Evolutionary conservation across 2,329 filamentous ascomycete species (phyloP), one percentile per base, ranked within the genome.

Genomic region (Davidsoniella neocaledoniae): DNA sequence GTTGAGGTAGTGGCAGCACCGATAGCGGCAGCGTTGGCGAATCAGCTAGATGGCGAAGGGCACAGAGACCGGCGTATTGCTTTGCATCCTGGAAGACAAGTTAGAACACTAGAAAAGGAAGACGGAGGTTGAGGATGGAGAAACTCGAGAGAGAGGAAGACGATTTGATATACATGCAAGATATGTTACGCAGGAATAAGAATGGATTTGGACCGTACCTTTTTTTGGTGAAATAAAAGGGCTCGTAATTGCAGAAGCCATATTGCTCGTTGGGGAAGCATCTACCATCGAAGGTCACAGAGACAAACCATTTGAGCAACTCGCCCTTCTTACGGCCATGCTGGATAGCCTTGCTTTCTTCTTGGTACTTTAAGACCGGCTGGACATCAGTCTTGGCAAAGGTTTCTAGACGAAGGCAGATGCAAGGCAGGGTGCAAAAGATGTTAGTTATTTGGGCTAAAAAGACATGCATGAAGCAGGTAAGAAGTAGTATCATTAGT

Each of bases 11-110:
- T 23, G 5, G 21, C 21, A 23, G 21, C 6, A 33, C 4, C 29
- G 29, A 3, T 33, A 9, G 29, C 3, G 29, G 21, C 6, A 33
- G 12, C 29, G 29, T 9, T 33, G 29, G 29, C 3, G 29, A 12
- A 9, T 43, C 26, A 5, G 26, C n/a, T 12, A 48, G 6, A 61
- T 65, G 72, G 6, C 64, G 58, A 19, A 69, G 55, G 21, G 71
- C 71, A 10, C 64, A 65, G 55, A 66, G 67, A 19, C 73, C 72
- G 0, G 74, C 73, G 54, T 69, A 74, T 53, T 68, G 64, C 58
- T 72, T 76, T 21, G 74, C 72, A 36, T 68, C 58, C 61, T 67
- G 44, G 16, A 36, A 19, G 26, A 36, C 12, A 16, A 48, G 25
- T 50, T 17, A 21, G n/a, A 2, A 26, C 23, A 14, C 4, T 5